phyloP scores from a whole-genome alignment of 495 filamentous ascomycete species.

The Penicillium steckii region DNA sequence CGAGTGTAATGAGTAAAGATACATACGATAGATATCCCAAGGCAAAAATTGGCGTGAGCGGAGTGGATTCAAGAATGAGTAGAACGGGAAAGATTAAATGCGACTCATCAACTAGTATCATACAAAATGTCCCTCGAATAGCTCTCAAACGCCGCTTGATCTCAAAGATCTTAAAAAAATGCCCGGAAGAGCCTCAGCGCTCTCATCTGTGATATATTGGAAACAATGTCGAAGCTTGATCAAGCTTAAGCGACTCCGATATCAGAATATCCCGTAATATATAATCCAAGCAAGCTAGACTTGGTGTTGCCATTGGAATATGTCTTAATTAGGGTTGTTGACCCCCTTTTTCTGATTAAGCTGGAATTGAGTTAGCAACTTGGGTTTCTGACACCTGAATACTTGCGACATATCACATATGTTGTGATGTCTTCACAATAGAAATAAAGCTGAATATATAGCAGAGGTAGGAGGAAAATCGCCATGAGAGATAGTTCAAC shows the following conservation, averaged over 20 bases:
- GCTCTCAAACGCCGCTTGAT: neutral
- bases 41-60: neutral
- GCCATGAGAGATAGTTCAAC: constrained; percentile 21
- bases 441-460: neutral
- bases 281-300: neutral
- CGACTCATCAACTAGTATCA: neutral
- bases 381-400: neutral
- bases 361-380: constrained; percentile 9
- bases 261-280: neutral
- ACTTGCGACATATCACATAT: too few relatives aligned
- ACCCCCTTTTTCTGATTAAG: constrained; percentile 31
- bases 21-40: neutral
- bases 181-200: neutral
- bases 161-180: neutral
- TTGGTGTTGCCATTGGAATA: neutral
- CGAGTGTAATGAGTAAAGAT: too few relatives aligned
- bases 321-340: neutral
- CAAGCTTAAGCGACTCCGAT: neutral
- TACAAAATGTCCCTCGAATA: neutral
- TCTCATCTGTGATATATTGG: too few relatives aligned
- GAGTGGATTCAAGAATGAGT: neutral
- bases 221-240: neutral
- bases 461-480: neutral
- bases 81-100: neutral
- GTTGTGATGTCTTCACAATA: neutral